Percentiles rank a stretch among this genome's conserved stretches.
phyloP scores from a whole-genome alignment of 495 filamentous ascomycete genomes.

The Cetradonia linearis region DNA sequence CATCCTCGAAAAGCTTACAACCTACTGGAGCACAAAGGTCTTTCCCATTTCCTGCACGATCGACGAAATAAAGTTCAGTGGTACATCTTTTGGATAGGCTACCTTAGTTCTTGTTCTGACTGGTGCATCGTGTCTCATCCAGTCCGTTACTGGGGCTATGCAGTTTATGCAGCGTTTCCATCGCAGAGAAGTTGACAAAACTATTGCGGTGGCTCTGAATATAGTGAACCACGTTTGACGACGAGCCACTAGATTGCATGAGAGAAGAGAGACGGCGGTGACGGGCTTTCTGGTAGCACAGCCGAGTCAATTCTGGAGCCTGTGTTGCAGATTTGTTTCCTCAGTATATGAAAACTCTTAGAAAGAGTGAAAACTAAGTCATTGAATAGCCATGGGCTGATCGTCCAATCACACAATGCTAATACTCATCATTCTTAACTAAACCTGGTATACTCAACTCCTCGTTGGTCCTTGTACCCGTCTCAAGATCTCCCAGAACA shows the following conservation, averaged over 20 bases:
- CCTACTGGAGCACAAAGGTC: constrained; percentile 33
- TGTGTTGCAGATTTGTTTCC: background rate
- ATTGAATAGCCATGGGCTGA: background rate
- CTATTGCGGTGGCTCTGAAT: too few relatives aligned
- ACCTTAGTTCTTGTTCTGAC: constrained; percentile 36
- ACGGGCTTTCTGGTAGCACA: too few relatives aligned
- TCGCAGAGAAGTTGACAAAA: too few relatives aligned
- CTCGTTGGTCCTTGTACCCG: background rate
- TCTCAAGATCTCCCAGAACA: background rate
- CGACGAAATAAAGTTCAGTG: constrained; percentile 40
- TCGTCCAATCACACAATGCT: background rate
- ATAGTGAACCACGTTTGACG: too few relatives aligned
- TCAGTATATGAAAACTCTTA: background rate
- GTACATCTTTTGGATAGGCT: constrained; percentile 46
- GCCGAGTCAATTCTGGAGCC: background rate
- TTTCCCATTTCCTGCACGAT: constrained; percentile 43
- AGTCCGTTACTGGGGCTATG: constrained; percentile 36
- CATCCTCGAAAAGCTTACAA: constrained; percentile 43
- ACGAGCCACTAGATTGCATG: too few relatives aligned
- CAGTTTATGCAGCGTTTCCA: constrained; percentile 27
- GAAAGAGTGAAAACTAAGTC: background rate
- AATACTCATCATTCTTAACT: background rate
- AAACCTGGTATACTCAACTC: background rate
- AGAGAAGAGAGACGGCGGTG: too few relatives aligned
- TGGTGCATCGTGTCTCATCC: constrained; percentile 40